Conservation (phyloP, 768 basidiomycete genomes). For the Mycena rebaudengoi region DNA sequence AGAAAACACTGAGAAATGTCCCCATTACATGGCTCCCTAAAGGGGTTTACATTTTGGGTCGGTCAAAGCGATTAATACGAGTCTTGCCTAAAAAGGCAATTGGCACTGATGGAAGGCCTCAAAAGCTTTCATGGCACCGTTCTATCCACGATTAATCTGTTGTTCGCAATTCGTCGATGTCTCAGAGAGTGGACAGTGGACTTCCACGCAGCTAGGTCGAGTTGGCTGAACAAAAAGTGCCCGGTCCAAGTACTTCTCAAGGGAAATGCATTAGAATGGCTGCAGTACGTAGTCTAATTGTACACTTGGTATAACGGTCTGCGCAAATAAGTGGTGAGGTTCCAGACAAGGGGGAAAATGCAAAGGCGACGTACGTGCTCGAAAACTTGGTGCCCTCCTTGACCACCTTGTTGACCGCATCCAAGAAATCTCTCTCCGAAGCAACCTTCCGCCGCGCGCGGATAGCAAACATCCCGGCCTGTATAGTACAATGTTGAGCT, state of each 20-base stretch:
- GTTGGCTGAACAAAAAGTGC: no score
- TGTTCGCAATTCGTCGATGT: no score
- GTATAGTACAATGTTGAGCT: neutral
- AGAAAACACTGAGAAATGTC: neutral
- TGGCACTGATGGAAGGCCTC: no score
- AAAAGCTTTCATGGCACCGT: no score
- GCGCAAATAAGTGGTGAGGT: constrained; percentile 21
- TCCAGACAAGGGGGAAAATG: constrained; percentile 7
- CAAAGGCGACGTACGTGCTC: constrained; percentile 74
- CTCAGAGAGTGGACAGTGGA: no score
- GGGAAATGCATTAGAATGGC: neutral
- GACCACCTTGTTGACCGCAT: constrained; percentile 98
- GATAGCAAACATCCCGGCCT: constrained; percentile 99
- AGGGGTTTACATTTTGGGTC: no score
- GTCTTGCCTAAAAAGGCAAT: no score
- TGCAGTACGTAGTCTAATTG: constrained; percentile 62
- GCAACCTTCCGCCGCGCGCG: constrained; percentile 96
- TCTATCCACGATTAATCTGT: no score
- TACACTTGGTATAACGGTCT: constrained; percentile 94
- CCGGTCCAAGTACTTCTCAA: no score
- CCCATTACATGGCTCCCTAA: no score
- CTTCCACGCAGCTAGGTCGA: no score
- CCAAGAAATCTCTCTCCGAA: constrained; percentile 96
- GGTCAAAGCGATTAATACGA: no score
- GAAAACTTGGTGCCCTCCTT: constrained; percentile 98